Evolutionary conservation across 1,284 basidiomycete genomes (phyloP).

Genomic region (Moniliophthora roreri): DNA sequence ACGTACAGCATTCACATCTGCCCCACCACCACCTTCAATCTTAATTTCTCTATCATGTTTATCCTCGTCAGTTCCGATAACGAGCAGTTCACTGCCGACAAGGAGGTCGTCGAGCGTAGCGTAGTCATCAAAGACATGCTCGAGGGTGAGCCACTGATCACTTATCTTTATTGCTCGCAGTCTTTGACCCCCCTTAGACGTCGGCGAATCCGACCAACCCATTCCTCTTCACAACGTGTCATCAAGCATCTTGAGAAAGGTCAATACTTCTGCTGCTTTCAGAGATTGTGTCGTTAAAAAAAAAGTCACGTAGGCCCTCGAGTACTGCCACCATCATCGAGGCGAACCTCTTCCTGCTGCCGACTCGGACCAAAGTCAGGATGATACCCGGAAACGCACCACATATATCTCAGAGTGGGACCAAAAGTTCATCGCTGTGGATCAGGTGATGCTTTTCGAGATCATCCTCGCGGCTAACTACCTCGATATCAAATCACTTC

Average conservation of each 20-base stretch:
- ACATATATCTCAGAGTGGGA: slow-evolving; percentile 99
- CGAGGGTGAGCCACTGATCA: slow-evolving; percentile 66
- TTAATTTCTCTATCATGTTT: slow-evolving; percentile 52
- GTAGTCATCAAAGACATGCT: slow-evolving; percentile 99
- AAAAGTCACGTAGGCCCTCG: slow-evolving; percentile 71
- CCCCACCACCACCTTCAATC: neutral
- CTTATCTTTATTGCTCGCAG: slow-evolving; percentile 9
- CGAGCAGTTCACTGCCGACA: slow-evolving; percentile 92
- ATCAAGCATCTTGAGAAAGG: slow-evolving; percentile 96
- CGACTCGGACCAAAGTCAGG: slow-evolving; percentile 78
- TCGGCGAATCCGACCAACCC: slow-evolving; percentile 88
- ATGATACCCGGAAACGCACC: slow-evolving; percentile 96
- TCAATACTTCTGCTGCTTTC: slow-evolving; percentile 25
- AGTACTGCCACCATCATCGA: slow-evolving; percentile 99
- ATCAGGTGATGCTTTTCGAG: slow-evolving; percentile 98
- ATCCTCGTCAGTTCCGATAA: slow-evolving; percentile 91
- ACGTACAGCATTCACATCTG: too few relatives aligned
- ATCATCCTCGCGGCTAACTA: slow-evolving; percentile 99
- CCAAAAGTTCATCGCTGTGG: slow-evolving; percentile 95
- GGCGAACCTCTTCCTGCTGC: slow-evolving; percentile 91
- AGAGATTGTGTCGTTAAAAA: neutral
- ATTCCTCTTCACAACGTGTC: slow-evolving; percentile 98
- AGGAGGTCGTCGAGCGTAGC: slow-evolving; percentile 92
- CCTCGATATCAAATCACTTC: slow-evolving; percentile 97
- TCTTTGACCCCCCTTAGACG: slow-evolving; percentile 55